Evolutionary conservation across 352 stramenopile genomes (phyloP).

Genomic region (Globisporangium megalacanthum): DNA sequence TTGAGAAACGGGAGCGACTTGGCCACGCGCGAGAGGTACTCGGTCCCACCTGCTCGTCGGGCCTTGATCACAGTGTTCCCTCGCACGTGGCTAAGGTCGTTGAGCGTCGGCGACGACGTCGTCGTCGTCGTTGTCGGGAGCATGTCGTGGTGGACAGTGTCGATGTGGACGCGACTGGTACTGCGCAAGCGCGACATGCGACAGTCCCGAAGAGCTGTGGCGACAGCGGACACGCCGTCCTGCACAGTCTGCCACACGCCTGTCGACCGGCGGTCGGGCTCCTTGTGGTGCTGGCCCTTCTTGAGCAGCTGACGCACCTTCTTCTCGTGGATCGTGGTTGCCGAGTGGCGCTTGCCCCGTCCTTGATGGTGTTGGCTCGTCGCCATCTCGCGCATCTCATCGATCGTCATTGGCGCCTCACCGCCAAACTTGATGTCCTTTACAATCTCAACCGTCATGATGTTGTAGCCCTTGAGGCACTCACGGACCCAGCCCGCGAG

Average conservation of each 20-base stretch:
- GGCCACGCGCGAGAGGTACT: slow-evolving; percentile 9
- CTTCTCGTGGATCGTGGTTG: slow-evolving; percentile 28
- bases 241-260: neutral
- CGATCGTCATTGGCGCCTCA: slow-evolving; percentile 29
- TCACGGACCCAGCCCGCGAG: slow-evolving; percentile 52
- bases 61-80: slow-evolving; percentile 8
- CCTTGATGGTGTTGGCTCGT: neutral
- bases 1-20: slow-evolving; percentile 28
- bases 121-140: neutral
- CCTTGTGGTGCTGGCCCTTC: slow-evolving; percentile 16
- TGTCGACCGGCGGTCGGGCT: neutral
- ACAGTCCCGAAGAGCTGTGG: slow-evolving; percentile 1
- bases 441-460: slow-evolving; percentile 67
- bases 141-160: neutral
- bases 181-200: slow-evolving; percentile 6
- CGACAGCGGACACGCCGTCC: neutral
- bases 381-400: slow-evolving; percentile 21
- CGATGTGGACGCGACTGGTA: slow-evolving; percentile 8
- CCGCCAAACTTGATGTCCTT: slow-evolving; percentile 55
- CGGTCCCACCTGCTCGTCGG: neutral
- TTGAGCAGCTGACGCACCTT: slow-evolving; percentile 33
- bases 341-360: slow-evolving; percentile 15
- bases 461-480: slow-evolving; percentile 63
- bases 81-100: neutral
- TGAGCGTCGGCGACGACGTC: neutral